Conservation (phyloP, 2,329 filamentous ascomycete species). For the Endoconidiophora polonica region DNA sequence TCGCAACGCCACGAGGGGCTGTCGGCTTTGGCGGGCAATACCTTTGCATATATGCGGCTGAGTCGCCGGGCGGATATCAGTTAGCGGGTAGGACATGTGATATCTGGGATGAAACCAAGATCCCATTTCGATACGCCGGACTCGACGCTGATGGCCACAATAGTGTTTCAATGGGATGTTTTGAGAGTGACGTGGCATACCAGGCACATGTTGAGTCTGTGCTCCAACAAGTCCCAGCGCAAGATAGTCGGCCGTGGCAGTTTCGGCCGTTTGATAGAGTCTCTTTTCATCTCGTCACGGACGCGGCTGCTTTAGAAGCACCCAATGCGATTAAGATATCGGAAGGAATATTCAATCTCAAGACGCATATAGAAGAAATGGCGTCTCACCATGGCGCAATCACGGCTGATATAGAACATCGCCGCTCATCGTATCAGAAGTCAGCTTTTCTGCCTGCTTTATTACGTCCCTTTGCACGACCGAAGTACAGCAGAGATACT, state of each 20-base stretch:
- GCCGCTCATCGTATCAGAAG: background rate
- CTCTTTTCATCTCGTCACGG: slow-evolving; percentile 19
- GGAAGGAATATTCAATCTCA: background rate
- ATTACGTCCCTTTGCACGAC: no score
- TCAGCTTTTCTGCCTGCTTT: no score
- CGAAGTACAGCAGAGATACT: no score
- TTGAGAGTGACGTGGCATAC: no score
- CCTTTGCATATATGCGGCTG: slow-evolving; percentile 24
- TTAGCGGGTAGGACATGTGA: slow-evolving; percentile 22
- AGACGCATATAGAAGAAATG: background rate
- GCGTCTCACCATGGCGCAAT: background rate
- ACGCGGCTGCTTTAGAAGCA: slow-evolving; percentile 9
- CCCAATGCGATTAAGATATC: background rate
- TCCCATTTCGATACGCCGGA: background rate
- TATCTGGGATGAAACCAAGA: slow-evolving; percentile 19
- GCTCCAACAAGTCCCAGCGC: background rate
- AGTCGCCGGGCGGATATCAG: slow-evolving; percentile 24
- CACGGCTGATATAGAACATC: background rate
- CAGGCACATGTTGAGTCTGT: no score
- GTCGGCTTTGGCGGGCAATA: slow-evolving; percentile 24
- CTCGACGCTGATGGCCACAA: background rate
- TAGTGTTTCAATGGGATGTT: no score
- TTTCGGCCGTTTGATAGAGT: slow-evolving; percentile 22
- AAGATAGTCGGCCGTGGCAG: slow-evolving; percentile 16
- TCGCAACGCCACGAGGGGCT: slow-evolving; percentile 21